Conservation (phyloP, 2,329 filamentous ascomycete species). For the Verticillium tricorpus region DNA sequence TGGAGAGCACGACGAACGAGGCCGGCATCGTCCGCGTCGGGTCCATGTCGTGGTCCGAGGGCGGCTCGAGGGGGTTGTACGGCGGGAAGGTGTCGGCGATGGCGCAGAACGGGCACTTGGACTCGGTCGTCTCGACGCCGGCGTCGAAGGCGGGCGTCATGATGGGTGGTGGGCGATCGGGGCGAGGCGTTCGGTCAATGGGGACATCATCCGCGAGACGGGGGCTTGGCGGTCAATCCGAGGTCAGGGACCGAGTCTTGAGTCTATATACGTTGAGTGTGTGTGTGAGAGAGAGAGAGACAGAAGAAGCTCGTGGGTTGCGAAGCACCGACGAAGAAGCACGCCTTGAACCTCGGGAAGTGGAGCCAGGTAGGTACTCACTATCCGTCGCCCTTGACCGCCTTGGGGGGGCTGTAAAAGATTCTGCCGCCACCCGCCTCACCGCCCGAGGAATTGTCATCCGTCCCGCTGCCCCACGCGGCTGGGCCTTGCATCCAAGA, state of each 20-base stretch:
- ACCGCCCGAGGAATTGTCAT: constrained; percentile 3
- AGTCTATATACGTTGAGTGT: background rate
- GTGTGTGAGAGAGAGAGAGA: too few species aligned
- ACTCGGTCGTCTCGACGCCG: constrained; percentile 18
- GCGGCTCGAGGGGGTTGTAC: constrained; percentile 39
- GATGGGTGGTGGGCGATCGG: background rate
- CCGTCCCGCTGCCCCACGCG: background rate
- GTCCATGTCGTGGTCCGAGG: constrained; percentile 25
- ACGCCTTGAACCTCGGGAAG: constrained; percentile 2
- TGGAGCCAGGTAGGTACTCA: background rate
- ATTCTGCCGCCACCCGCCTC: background rate
- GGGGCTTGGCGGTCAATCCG: background rate
- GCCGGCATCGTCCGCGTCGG: constrained; percentile 32
- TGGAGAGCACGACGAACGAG: constrained; percentile 70
- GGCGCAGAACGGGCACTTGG: constrained; percentile 57
- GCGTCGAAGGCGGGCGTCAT: constrained; percentile 8
- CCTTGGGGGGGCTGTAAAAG: background rate
- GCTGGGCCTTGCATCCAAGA: background rate
- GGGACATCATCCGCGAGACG: background rate
- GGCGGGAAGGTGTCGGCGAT: constrained; percentile 48
- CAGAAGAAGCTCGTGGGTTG: background rate
- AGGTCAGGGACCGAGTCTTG: background rate
- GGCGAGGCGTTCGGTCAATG: background rate
- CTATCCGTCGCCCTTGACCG: background rate
- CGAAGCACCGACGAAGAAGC: background rate